Evolutionary conservation across 495 filamentous ascomycete genomes (phyloP).

Genomic region (Neurospora cerealis): DNA sequence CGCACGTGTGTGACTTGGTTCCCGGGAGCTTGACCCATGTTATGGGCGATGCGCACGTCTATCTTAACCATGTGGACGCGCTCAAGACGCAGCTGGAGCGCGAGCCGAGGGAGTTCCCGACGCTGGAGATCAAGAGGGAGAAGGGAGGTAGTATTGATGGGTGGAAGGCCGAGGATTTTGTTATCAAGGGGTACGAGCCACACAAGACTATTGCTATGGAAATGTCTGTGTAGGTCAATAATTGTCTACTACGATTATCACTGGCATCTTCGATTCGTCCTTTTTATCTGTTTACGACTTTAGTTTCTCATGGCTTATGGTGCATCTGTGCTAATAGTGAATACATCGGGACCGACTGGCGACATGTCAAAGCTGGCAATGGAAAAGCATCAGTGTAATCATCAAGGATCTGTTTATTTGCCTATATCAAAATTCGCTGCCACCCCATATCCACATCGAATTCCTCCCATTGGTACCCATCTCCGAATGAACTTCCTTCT

Average conservation of each 20-base stretch:
- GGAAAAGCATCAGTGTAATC: not conserved
- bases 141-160: constrained; percentile 65
- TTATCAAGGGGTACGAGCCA: constrained; percentile 78
- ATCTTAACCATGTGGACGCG: constrained; percentile 86
- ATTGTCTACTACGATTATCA: not conserved
- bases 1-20: constrained; percentile 70
- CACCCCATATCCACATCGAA: not conserved
- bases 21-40: constrained; percentile 81
- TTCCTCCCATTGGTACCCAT: not conserved
- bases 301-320: not conserved
- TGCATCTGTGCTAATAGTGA: not conserved
- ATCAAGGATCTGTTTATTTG: not conserved
- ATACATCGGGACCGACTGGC: not conserved
- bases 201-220: constrained; percentile 92
- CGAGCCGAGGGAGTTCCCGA: constrained; percentile 74
- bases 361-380: not conserved
- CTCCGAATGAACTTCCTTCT: not conserved
- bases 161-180: constrained; percentile 82
- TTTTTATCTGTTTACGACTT: not conserved
- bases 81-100: constrained; percentile 68
- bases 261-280: not conserved
- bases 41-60: constrained; percentile 96
- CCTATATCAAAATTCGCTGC: not conserved
- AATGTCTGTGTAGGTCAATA: constrained; percentile 67
- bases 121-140: constrained; percentile 56